phyloP scores from a whole-genome alignment of 805 yeast genomes.

The Wickerhamomyces subpelliculosus region DNA sequence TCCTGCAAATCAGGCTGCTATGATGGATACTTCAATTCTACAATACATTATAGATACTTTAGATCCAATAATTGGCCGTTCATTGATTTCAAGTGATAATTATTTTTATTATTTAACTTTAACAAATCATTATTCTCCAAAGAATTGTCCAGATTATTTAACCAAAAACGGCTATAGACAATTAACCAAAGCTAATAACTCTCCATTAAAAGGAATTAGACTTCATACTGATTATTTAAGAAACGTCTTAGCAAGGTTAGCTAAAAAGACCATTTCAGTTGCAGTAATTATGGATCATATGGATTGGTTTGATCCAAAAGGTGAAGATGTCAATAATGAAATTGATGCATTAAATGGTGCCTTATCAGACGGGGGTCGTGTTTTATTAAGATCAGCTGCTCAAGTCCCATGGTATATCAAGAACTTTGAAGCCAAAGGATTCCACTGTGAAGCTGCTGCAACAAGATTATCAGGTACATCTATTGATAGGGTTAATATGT shows the following conservation, averaged over 20 bases:
- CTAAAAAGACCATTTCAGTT: conserved; percentile 56
- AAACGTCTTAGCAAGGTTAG: conserved; percentile 65
- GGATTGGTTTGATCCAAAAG: conserved; percentile 81
- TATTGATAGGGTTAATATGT: conserved; percentile 81
- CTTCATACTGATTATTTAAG: conserved; percentile 74
- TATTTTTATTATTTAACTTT: conserved; percentile 71
- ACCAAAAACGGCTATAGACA: conserved; percentile 49
- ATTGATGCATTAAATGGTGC: conserved; percentile 58
- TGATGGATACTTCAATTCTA: conserved; percentile 69
- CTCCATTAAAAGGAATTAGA: conserved; percentile 64
- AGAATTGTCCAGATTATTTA: conserved; percentile 73
- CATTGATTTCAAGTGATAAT: conserved; percentile 62
- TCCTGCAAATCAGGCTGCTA: conserved; percentile 74
- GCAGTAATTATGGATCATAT: conserved; percentile 87
- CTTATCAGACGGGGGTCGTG: conserved; percentile 62
- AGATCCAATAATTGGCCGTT: conserved; percentile 63
- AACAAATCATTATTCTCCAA: conserved; percentile 49
- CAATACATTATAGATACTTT: conserved; percentile 71
- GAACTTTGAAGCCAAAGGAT: conserved; percentile 62
- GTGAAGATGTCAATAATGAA: conserved; percentile 58
- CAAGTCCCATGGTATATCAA: conserved; percentile 70
- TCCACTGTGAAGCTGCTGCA: conserved; percentile 62
- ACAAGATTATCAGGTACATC: conserved; percentile 54
- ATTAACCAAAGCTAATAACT: conserved; percentile 31
- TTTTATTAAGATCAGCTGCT: conserved; percentile 70